Base-by-base conservation (phyloP, 495 filamentous ascomycete genomes). In the Penicillium salamii region DNA sequence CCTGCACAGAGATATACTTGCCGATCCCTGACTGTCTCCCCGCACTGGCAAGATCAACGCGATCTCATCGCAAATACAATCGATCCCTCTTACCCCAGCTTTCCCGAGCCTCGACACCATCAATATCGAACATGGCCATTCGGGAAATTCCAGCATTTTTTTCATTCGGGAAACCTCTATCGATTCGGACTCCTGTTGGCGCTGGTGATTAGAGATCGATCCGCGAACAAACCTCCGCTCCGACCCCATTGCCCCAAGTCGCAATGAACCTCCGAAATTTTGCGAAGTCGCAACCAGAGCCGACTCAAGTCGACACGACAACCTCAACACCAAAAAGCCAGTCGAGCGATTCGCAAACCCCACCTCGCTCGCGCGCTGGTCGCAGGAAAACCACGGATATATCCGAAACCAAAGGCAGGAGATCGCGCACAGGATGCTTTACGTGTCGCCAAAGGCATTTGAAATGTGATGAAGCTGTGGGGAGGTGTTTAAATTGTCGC, bases 401-500 rank as follows among this genome's bases (percentile, higher is more conserved):
- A 7, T 42, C 58, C 13, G 56, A 62, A 24, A 62, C 55, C n/a
- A 89, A 87, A 59, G 80, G 84, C 15, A 83, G 78, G 59, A 71
- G 87, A 34, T 86, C 89, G 9, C 81, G 87, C 19, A 91, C 87
- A 7, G 87, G 87, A 17, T 91, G 87, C 58, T 67, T 91, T 23
- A 91, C 87, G 5, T 91, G 87, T 63, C 80, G 87, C 45, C 84
- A 89, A 60, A 74, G 87, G 31, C 86, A 89, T 69, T 61, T 89
- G 39, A 89, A 89, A 66, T 89, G 86, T 63, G 92, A 98, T 61
- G 93, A 98, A 67, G 85, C 76, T 1, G 58, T 82, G 29, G 90
- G 90, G 3, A 74, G 83, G 38, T 97, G 92, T 61, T 67, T 81
- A 45, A 98, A 98, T 58, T 98, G 93, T 68, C 80, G 79, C 18